These are phyloP conservation scores for Fusarium stilboides DNA, from an alignment of 2,329 filamentous ascomycete genomes.

Conservation along the genomic window DNA sequence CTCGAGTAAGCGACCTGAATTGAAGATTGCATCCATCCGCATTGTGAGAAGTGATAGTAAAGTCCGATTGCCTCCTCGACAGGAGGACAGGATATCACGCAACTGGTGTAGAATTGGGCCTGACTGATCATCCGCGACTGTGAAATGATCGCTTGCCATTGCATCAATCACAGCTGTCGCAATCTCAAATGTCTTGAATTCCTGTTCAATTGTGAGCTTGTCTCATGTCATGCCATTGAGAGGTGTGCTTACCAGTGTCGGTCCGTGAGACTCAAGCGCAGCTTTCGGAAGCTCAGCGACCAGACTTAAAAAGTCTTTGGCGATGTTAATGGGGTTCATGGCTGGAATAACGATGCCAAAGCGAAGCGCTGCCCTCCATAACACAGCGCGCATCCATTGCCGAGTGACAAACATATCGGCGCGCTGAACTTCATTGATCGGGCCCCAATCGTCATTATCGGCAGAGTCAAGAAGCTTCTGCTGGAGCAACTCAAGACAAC, in stretches of 20 bases:
- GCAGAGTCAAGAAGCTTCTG: conserved; percentile 60
- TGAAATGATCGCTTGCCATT: conserved; percentile 50
- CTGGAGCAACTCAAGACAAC: conserved; percentile 59
- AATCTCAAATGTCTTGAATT: conserved; percentile 65
- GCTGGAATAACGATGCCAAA: conserved; percentile 52
- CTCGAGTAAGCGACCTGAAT: conserved; percentile 31
- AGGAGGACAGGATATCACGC: conserved; percentile 59
- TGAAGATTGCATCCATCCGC: conserved; percentile 48
- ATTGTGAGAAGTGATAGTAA: conserved; percentile 56
- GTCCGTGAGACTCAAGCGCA: conserved; percentile 65
- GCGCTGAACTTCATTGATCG: conserved; percentile 63
- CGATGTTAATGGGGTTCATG: conserved; percentile 60
- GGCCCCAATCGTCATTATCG: conserved; percentile 54
- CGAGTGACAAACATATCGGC: conserved; percentile 65
- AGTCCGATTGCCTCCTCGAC: conserved; percentile 60
- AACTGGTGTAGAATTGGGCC: conserved; percentile 57
- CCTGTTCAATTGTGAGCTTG: conserved; percentile 38
- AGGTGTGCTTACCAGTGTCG: conserved; percentile 55
- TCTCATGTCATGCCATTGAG: fast-evolving
- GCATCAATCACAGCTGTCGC: conserved; percentile 62
- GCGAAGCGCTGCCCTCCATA: conserved; percentile 61
- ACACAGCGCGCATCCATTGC: conserved; percentile 66
- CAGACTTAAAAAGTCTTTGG: conserved; percentile 61
- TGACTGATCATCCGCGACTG: conserved; percentile 45
- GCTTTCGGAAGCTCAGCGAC: conserved; percentile 61